Conservation (phyloP, 176 grass and related monocot genomes). For the Oryza rufipogon region DNA sequence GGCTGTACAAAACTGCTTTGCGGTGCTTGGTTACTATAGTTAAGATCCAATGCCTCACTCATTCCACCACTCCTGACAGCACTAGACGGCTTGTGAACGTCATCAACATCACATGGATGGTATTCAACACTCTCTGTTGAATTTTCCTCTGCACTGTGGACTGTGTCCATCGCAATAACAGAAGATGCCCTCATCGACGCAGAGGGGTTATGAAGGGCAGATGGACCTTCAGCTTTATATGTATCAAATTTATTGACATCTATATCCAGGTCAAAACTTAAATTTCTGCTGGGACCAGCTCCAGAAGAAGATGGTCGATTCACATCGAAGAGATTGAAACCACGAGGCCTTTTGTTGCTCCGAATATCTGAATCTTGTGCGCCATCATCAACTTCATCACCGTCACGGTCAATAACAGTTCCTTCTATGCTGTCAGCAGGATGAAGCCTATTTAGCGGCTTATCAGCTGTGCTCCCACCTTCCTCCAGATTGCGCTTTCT, state of each 20-base stretch:
- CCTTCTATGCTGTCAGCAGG: slow-evolving; percentile 94
- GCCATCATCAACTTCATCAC: slow-evolving; percentile 89
- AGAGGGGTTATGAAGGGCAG: slow-evolving; percentile 51
- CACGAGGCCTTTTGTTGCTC: slow-evolving; percentile 73
- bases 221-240: slow-evolving; percentile 48
- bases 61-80: slow-evolving; percentile 66
- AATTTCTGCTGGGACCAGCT: slow-evolving; percentile 90
- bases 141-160: slow-evolving; percentile 66
- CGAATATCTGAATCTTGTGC: slow-evolving; percentile 72
- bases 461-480: slow-evolving; percentile 94
- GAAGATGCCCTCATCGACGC: slow-evolving; percentile 80
- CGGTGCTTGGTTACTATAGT: slow-evolving; percentile 92
- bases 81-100: slow-evolving; percentile 73
- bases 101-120: slow-evolving; percentile 80
- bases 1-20: slow-evolving; percentile 85
- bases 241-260: slow-evolving; percentile 61
- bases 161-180: slow-evolving; percentile 95
- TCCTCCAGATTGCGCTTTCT: slow-evolving; percentile 91
- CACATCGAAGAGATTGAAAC: slow-evolving; percentile 83
- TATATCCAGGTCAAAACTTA: slow-evolving; percentile 80
- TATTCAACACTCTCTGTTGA: slow-evolving; percentile 99
- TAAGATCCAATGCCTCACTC: slow-evolving; percentile 82
- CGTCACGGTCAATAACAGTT: slow-evolving; percentile 89
- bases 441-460: slow-evolving; percentile 69
- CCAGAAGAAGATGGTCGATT: slow-evolving; percentile 71